Evolutionary conservation across 345 rosid genomes (phyloP), one percentile per base, ranked within the genome.

Genomic region (Corymbia maculata): DNA sequence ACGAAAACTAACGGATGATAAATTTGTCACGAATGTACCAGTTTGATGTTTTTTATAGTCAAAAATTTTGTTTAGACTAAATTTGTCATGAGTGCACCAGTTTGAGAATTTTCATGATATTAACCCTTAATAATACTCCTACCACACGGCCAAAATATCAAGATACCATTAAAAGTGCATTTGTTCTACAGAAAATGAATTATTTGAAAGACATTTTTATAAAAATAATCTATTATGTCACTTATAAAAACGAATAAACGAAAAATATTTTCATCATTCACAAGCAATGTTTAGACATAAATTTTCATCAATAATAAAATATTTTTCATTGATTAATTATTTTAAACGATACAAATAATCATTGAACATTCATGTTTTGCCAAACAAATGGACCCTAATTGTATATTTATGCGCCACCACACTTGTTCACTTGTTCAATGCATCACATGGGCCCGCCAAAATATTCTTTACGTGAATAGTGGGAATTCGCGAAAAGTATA

Each of bases 341-440:
- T 26, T 11, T 7, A 61, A 61, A 3, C 2, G 8, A 28, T 61
- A 26, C 5, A 61, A 12, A 0, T 0, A 0, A 61, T 61, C 2
- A 5, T 5, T 61, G 5, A 26, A 26, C 2, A 61, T 61, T 26
- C 5, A 61, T 61, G 5, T 26, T 61, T 61, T 30, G 2, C 28
- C 14, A 28, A 61, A 3, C 0, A 0, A 28, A 28, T 2, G 2
- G 4, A 61, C 1, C 28, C 16, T 61, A 19, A 36, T 75, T 9
- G 26, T 75, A 6, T 16, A 17, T 70, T 9, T 36, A 32, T 70
- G 17, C 26, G 42, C 26, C 14, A 42, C 13, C 8, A n/a, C 32
- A 30, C 30, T 42, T 7, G 80, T 32, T 70, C 80, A 32, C 80
- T 68, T 75, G 49, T 21, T 75, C 49, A 19, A 42, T 75, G 47